These are phyloP conservation scores for Phlyctochytrium bullatum DNA, from an alignment of 192 early-diverging fungal genomes.

Conservation along the genomic window DNA sequence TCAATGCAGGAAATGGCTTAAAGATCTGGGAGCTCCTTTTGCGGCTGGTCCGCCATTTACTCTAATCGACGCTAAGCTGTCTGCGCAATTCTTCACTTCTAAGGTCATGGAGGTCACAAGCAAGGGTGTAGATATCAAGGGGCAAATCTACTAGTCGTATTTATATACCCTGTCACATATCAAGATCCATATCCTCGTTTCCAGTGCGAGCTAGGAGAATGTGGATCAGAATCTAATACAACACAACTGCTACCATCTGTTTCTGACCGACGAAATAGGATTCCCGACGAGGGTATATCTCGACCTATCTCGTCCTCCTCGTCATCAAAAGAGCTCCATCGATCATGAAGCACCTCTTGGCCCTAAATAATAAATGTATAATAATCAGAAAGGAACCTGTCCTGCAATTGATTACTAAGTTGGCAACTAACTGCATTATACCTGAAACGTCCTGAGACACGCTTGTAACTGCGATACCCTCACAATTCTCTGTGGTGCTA, in stretches of 20 bases:
- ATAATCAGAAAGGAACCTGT: too few species aligned
- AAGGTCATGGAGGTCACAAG: slow-evolving; percentile 18
- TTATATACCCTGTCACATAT: too few species aligned
- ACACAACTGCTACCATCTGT: too few species aligned
- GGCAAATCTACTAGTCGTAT: slow-evolving; percentile 37
- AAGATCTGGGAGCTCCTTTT: slow-evolving; percentile 18
- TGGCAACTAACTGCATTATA: not conserved
- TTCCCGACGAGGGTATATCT: too few species aligned
- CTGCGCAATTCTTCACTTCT: slow-evolving; percentile 18
- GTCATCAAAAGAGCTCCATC: too few species aligned
- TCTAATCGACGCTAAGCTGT: slow-evolving; percentile 33
- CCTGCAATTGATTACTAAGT: not conserved
- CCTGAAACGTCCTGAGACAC: not conserved
- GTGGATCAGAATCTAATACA: too few species aligned
- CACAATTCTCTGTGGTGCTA: not conserved
- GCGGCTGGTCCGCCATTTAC: slow-evolving; percentile 8
- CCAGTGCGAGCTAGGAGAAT: too few species aligned
- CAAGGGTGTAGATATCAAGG: slow-evolving; percentile 51
- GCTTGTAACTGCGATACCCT: not conserved
- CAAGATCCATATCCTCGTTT: not conserved
- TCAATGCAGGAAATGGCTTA: slow-evolving; percentile 28
- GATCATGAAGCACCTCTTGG: too few species aligned
- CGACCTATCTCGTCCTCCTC: too few species aligned
- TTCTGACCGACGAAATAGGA: too few species aligned
- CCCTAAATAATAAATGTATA: too few species aligned